Conservation (phyloP, 2,329 filamentous ascomycete species). For the Fusarium cyanostomum region DNA sequence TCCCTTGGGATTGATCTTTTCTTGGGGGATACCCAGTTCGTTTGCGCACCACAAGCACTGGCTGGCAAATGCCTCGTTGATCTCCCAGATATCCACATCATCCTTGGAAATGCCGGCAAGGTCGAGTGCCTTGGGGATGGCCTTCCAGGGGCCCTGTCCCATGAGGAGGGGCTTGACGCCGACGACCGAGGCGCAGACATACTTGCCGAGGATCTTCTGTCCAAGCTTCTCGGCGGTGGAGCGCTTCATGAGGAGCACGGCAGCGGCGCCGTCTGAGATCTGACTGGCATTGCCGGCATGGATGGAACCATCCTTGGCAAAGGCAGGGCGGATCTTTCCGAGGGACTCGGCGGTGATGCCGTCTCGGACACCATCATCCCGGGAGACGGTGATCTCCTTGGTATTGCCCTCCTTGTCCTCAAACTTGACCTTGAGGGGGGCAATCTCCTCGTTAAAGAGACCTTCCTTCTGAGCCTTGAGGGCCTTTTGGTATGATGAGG, state of each 20-base stretch:
- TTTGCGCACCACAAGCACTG: conserved; percentile 95
- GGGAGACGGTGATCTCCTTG: conserved; percentile 81
- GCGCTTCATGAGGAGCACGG: conserved; percentile 95
- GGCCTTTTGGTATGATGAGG: conserved; percentile 92
- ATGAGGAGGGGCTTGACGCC: conserved; percentile 94
- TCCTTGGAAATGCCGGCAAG: conserved; percentile 87
- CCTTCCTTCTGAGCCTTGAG: conserved; percentile 83
- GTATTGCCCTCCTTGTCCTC: conserved; percentile 90
- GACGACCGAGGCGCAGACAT: conserved; percentile 83
- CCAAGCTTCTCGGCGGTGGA: conserved; percentile 88
- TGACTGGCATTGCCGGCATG: conserved; percentile 97
- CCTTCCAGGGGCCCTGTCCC: conserved; percentile 95
- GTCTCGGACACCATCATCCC: conserved; percentile 86
- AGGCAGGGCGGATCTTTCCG: conserved; percentile 89
- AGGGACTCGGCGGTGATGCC: conserved; percentile 89
- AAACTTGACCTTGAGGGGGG: conserved; percentile 84
- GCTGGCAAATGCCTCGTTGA: conserved; percentile 98
- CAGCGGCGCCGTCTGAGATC: conserved; percentile 94
- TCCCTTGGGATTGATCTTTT: conserved; percentile 97
- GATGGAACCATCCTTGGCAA: conserved; percentile 90
- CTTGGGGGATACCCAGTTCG: conserved; percentile 80
- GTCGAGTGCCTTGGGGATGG: conserved; percentile 90
- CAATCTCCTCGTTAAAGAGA: conserved; percentile 93
- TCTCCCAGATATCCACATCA: conserved; percentile 97
- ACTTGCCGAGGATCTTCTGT: conserved; percentile 92